Conservation (phyloP, 192 early-diverging fungal species). For the Backusella circina region DNA sequence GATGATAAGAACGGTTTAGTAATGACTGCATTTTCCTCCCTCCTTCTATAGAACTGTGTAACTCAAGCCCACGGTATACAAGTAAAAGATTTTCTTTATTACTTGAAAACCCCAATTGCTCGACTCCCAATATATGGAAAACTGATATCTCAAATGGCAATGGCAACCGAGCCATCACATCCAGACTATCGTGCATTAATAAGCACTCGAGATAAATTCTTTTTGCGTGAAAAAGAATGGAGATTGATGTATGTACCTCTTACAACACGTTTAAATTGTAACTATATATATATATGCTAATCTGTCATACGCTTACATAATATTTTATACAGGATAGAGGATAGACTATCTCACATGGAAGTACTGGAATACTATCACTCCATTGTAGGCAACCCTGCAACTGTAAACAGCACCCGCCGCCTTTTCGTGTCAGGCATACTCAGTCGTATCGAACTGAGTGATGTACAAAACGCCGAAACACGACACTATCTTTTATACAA, state of each 20-base stretch:
- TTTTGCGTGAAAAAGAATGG: conserved; percentile 7
- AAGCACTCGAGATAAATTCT: neutral
- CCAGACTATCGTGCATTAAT: conserved; percentile 3
- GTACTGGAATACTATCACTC: neutral
- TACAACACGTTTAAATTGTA: neutral
- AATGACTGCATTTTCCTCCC: neutral
- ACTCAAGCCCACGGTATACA: neutral
- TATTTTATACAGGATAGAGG: neutral
- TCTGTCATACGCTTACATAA: neutral
- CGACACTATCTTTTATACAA: conserved; percentile 5
- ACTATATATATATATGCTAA: neutral
- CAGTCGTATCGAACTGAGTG: neutral
- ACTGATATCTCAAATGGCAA: neutral
- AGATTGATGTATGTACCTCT: neutral
- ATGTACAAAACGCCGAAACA: neutral
- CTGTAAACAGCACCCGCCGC: neutral
- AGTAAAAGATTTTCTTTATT: neutral
- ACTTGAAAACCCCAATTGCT: neutral
- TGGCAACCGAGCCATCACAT: neutral
- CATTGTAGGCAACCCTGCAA: neutral
- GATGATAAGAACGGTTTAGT: neutral
- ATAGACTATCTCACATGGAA: neutral
- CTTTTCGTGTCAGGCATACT: neutral
- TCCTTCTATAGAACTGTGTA: neutral
- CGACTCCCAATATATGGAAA: neutral